Evolutionary conservation across 768 basidiomycete species (phyloP), one percentile per base, ranked within the genome.

Genomic region (Tricholomella constricta): DNA sequence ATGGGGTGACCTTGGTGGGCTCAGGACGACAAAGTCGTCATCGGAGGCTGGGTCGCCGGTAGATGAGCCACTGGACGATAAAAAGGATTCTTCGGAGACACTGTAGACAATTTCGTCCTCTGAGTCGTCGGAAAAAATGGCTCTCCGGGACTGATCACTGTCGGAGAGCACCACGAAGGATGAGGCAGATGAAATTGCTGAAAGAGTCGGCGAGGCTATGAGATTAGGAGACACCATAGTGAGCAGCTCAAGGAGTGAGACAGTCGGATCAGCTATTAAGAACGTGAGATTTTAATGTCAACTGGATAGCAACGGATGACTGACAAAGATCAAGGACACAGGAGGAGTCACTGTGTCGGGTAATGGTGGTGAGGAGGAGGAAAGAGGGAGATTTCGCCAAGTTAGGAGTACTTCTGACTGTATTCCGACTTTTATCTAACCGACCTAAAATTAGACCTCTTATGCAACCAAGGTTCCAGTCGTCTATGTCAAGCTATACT

Each of bases 71-170:
- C 56, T 47, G 25, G 65, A 65, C 11, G 68, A 64, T 20, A 67
- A 63, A 34, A 58, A 55, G 29, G 64, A 68, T 25, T 50, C 62
- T 26, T 74, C 73, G 35, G 79, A 72, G 40, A 77, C 59, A 35
- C 62, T 69, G 74, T 78, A 83, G 17, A 84, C 78, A 38, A 85
- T 80, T 62, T 84, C 80, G 56, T 85, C 83, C 58, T 81, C 82
- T 1, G 78, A 80, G 40, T 73, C 69, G 51, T 72, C 70, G 9
- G 66, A 63, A 25, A 22, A 55, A 27, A 40, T 55, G 27, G 43
- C 41, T 51, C 38, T 59, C 15, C 48, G 54, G 43, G 61, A 60
- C 37, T 48, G 43, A 20, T 14, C 45, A 15, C 20, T 45, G 22
- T 44, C 35, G 37, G 58, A 55, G 14, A 66, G 51, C 36, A 66